phyloP scores from a whole-genome alignment of 805 yeast genomes.

The Komagataella pseudopastoris region DNA sequence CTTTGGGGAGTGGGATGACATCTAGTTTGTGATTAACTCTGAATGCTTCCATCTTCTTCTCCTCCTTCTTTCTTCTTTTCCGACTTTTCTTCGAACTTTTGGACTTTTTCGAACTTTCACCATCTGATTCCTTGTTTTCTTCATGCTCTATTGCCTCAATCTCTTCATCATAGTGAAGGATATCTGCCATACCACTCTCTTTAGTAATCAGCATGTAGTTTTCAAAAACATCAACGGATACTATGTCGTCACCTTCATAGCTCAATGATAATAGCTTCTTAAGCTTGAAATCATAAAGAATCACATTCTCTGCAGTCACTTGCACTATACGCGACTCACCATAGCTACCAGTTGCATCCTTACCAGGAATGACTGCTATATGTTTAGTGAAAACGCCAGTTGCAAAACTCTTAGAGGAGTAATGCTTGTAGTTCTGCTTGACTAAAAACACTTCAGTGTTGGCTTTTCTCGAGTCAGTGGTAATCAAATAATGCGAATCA shows the following conservation, averaged over 20 bases:
- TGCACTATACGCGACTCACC: constrained; percentile 37
- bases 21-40: constrained; percentile 6
- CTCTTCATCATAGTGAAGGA: constrained; percentile 25
- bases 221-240: not conserved
- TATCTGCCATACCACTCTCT: constrained; percentile 57
- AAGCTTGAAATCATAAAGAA: constrained; percentile 50
- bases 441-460: constrained; percentile 61
- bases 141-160: constrained; percentile 3
- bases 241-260: not conserved
- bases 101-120: not conserved
- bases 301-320: constrained; percentile 52
- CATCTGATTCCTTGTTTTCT: constrained; percentile 2
- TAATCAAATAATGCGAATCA: constrained; percentile 44
- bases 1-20: constrained; percentile 19
- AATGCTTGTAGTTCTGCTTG: constrained; percentile 44
- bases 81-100: not conserved
- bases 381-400: constrained; percentile 51
- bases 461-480: constrained; percentile 52
- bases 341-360: not conserved
- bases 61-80: constrained; percentile 1
- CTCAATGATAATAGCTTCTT: constrained; percentile 33
- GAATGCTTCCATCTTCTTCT: constrained; percentile 1
- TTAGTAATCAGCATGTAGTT: constrained; percentile 34
- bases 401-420: constrained; percentile 49
- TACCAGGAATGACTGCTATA: constrained; percentile 35